Conservation (phyloP, 768 basidiomycete genomes). For the Guyanaporus albipodus region DNA sequence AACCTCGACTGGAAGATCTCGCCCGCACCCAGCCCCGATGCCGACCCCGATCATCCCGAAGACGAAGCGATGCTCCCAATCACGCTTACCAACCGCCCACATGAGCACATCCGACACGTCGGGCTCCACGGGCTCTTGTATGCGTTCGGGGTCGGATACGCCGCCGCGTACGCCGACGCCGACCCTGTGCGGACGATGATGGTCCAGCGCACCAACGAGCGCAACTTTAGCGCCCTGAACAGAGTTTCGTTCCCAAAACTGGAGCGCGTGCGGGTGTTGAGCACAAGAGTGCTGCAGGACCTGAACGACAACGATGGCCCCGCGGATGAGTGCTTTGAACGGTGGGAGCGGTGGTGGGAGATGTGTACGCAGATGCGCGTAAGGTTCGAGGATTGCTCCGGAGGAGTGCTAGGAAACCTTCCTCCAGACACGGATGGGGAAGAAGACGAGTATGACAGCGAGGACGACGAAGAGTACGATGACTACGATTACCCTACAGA, state of each 20-base stretch:
- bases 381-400: constrained; percentile 74
- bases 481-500: constrained; percentile 30
- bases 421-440: constrained; percentile 31
- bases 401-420: constrained; percentile 49
- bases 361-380: constrained; percentile 47
- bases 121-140: constrained; percentile 66
- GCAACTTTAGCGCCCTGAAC: constrained; percentile 54
- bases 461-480: constrained; percentile 33
- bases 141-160: constrained; percentile 64
- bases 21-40: constrained; percentile 13
- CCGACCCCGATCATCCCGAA: constrained; percentile 15
- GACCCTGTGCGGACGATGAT: constrained; percentile 44
- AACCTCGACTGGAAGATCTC: constrained; percentile 71
- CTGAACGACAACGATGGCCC: constrained; percentile 55
- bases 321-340: constrained; percentile 35
- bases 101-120: constrained; percentile 52
- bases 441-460: constrained; percentile 32
- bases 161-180: constrained; percentile 38
- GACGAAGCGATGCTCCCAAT: constrained; percentile 33
- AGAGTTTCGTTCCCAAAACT: constrained; percentile 58
- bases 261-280: constrained; percentile 55
- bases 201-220: constrained; percentile 57
- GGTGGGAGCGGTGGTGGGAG: constrained; percentile 73
- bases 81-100: constrained; percentile 48
- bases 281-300: constrained; percentile 48